Base-by-base conservation (phyloP, 306 rosid species). In the Dalbergia cochinchinensis region DNA sequence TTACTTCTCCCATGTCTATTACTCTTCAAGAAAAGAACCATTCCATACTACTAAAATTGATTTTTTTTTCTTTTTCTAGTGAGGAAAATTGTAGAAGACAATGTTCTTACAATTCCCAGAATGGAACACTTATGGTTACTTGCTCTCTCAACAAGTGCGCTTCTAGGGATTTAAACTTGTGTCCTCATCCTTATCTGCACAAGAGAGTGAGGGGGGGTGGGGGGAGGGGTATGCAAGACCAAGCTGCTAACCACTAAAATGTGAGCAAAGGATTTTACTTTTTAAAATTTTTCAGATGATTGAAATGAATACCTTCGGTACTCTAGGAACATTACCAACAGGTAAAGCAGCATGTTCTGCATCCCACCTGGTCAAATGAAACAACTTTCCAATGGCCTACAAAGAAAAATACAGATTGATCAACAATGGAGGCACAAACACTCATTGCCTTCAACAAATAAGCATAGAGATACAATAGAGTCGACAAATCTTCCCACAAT, bases 331-430 rank as follows among this genome's bases (percentile, higher is more conserved):
- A 67, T 44, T 68, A 18, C 10, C 59, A 14, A 37, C 68, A 14
- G 42, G 48, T 26, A 76, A 19, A 35, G 65, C n/a, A 12, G 72
- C 64, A 16, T 12, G 34, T 7, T 12, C 62, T 37, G 15, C 48
- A 65, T 76, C 65, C 73, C 54, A 18, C 35, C 65, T 66, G 3
- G 45, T 66, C 67, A 55, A 20, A 54, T 54, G 71, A 66, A 26
- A 15, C 11, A 50, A 50, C 15, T 48, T 64, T 37, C 53, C 34
- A 33, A 12, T 33, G 61, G 31, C 72, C 64, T 63, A 37, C 1
- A 65, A 63, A 63, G 64, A 7, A 47, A 76, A 18, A 26, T 35
- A 54, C 22, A 65, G 41, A 34, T 65, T 51, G 11, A 39, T 55
- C 3, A 16, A 31, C 19, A 48, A 63, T 47, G 33, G 33, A 74